Evolutionary conservation across 257 asterid genomes (phyloP).

Genomic region (Nicotiana otophora): DNA sequence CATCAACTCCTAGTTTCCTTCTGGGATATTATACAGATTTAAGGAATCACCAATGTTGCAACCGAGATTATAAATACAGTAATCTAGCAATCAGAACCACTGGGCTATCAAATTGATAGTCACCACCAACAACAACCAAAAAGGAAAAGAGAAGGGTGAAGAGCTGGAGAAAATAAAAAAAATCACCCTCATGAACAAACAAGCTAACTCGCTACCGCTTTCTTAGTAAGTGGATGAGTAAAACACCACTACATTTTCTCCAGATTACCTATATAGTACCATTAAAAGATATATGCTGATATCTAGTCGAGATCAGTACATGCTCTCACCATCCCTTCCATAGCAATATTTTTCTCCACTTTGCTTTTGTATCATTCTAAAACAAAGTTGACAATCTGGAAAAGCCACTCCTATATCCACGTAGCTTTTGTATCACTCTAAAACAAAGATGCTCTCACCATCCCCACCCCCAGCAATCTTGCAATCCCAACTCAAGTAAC

Average conservation of each 20-base stretch:
- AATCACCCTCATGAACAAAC: not conserved
- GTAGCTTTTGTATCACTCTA: too few species aligned
- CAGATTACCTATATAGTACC: not conserved
- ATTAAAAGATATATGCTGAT: not conserved
- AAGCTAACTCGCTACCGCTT: not conserved
- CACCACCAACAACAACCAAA: not conserved
- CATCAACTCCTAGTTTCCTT: not conserved
- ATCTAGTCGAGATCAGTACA: not conserved
- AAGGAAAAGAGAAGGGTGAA: not conserved
- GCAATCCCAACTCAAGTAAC: not conserved
- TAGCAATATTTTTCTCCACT: not conserved
- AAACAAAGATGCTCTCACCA: too few species aligned
- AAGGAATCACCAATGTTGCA: not conserved
- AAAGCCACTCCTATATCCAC: not conserved
- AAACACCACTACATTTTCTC: not conserved
- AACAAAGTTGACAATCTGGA: not conserved
- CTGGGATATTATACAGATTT: not conserved
- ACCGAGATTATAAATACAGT: not conserved
- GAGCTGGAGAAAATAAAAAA: not conserved
- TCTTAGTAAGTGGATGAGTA: not conserved
- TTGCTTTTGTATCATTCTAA: not conserved
- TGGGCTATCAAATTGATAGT: not conserved
- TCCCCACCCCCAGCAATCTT: not conserved
- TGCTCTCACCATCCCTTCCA: not conserved
- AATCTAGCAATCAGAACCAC: not conserved